Conservation (phyloP, 352 stramenopile genomes). For the Pythium myriotylum region DNA sequence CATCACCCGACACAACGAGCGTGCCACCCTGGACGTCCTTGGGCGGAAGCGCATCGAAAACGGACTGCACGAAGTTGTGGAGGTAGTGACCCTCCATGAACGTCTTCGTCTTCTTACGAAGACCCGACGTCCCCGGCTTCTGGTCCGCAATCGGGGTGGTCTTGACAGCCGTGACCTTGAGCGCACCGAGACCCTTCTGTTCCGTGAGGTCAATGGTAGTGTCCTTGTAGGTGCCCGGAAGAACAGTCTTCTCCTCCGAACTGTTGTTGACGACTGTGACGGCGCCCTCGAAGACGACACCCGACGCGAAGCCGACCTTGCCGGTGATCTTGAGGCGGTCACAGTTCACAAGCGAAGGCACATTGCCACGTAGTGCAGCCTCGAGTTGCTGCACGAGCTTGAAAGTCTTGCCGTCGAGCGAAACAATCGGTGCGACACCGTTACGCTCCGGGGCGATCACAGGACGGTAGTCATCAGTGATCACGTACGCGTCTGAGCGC, state of each 20-base stretch:
- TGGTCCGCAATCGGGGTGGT: constrained; percentile 94
- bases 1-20: constrained; percentile 96
- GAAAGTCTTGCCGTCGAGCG: constrained; percentile 97
- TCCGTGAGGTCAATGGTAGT: constrained; percentile 95
- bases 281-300: constrained; percentile 91
- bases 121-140: constrained; percentile 97
- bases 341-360: constrained; percentile 96
- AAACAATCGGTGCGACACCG: constrained; percentile 93
- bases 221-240: constrained; percentile 93
- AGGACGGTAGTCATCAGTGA: constrained; percentile 95
- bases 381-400: constrained; percentile 98
- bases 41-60: constrained; percentile 95
- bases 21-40: constrained; percentile 94
- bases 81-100: constrained; percentile 99
- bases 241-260: constrained; percentile 95
- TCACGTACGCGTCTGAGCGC: constrained; percentile 97
- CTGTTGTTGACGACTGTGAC: constrained; percentile 96
- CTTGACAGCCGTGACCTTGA: constrained; percentile 83
- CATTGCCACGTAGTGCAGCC: constrained; percentile 90
- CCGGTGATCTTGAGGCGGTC: constrained; percentile 96
- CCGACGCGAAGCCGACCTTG: constrained; percentile 92
- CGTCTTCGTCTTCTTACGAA: constrained; percentile 99
- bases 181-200: constrained; percentile 90
- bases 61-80: constrained; percentile 98
- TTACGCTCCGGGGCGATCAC: constrained; percentile 95